phyloP scores from a whole-genome alignment of 2,329 filamentous ascomycete genomes.

The Botrytis deweyae region DNA sequence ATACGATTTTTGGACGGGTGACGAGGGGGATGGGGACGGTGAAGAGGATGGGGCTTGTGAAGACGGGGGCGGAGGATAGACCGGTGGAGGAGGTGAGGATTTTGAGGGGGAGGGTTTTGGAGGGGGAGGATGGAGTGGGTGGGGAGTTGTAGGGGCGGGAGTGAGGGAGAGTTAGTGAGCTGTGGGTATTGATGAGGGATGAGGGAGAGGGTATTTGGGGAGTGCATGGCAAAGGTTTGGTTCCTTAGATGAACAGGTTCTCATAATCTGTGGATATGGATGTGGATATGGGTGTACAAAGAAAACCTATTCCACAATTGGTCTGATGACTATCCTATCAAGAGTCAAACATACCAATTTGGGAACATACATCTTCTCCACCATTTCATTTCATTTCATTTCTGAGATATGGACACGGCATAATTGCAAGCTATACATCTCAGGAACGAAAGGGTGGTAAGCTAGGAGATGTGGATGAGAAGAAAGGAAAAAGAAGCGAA shows the following conservation, averaged over 20 bases:
- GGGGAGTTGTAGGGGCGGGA: background rate
- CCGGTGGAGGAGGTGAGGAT: constrained; percentile 83
- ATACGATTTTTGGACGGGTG: constrained; percentile 93
- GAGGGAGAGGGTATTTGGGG: accelerated
- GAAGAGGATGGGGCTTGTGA: constrained; percentile 82
- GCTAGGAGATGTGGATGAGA: background rate
- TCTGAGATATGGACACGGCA: background rate
- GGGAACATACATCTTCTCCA: background rate
- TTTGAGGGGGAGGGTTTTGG: constrained; percentile 67
- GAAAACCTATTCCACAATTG: background rate
- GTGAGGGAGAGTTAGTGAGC: background rate
- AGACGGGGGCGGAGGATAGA: constrained; percentile 76
- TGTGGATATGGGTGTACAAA: background rate
- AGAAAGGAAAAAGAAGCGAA: background rate
- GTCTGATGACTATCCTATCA: background rate
- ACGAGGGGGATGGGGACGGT: constrained; percentile 81
- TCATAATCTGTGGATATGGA: background rate
- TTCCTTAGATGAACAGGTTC: background rate
- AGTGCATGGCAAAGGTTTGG: background rate
- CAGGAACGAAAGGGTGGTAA: background rate
- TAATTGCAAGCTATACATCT: background rate
- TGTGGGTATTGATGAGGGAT: background rate
- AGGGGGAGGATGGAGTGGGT: constrained; percentile 47
- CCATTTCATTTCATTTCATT: too few species aligned
- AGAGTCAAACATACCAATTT: background rate